A percentile compares a stretch with the other conserved stretches of the same genome.
These are phyloP conservation scores for Chrysophaeum taylorii DNA, from an alignment of 352 stramenopile genomes.

Conservation along the genomic window DNA sequence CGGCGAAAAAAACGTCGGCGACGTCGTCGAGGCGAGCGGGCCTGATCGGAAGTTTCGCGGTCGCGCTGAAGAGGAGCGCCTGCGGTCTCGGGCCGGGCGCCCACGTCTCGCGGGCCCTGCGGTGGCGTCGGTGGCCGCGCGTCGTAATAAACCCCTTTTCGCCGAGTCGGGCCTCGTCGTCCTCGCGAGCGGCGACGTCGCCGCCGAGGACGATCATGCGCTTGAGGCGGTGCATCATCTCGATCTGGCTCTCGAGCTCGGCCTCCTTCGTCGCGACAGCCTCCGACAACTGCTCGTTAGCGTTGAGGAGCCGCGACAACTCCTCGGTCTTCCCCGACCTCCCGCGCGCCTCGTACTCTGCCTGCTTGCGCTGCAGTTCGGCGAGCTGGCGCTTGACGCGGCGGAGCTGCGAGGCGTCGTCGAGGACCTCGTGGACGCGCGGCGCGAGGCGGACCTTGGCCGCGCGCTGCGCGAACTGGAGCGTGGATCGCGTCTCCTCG, in stretches of 20 bases:
- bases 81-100: not conserved
- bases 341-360: not conserved
- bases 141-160: too few species aligned
- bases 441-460: constrained; percentile 80
- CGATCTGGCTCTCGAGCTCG: not conserved
- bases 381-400: constrained; percentile 50
- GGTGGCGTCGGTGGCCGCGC: not conserved
- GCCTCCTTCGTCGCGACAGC: constrained; percentile 1
- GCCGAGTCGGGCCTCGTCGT: not conserved
- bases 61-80: not conserved
- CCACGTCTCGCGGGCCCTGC: constrained; percentile 1
- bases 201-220: constrained; percentile 9
- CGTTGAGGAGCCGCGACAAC: not conserved
- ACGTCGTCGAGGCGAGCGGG: not conserved
- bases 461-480: constrained; percentile 86
- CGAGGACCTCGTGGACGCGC: constrained; percentile 70
- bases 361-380: constrained; percentile 32
- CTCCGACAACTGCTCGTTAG: not conserved
- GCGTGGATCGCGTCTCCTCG: constrained; percentile 81
- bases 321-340: constrained; percentile 9
- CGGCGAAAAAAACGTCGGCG: too few species aligned
- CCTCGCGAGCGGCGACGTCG: not conserved
- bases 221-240: not conserved
- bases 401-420: constrained; percentile 56
- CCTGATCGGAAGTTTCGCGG: not conserved